These are phyloP conservation scores for Carex arenaria DNA, from an alignment of 202 grass and related monocot species.

Conservation along the genomic window DNA sequence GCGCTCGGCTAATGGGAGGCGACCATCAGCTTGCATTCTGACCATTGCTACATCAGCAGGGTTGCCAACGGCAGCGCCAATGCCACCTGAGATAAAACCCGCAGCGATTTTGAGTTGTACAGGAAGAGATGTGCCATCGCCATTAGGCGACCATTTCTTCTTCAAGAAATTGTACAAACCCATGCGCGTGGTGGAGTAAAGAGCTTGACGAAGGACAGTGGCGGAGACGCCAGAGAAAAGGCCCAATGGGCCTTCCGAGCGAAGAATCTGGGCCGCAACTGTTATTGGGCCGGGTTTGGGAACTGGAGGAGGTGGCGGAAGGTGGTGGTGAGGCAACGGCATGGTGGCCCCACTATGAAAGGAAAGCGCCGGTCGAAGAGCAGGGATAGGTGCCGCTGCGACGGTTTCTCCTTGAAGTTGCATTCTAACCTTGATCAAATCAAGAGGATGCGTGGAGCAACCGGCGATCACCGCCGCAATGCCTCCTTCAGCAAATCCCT, in stretches of 20 bases:
- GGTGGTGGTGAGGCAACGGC: slow-evolving; percentile 29
- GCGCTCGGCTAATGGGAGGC: slow-evolving; percentile 30
- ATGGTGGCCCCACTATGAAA: slow-evolving; percentile 34
- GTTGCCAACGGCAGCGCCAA: slow-evolving; percentile 38
- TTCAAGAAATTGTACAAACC: slow-evolving; percentile 46
- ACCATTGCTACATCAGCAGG: slow-evolving; percentile 50
- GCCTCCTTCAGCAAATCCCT: slow-evolving; percentile 52
- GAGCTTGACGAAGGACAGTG: slow-evolving; percentile 36
- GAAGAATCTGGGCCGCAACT: slow-evolving; percentile 39
- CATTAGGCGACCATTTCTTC: slow-evolving; percentile 41
- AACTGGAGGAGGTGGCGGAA: background rate
- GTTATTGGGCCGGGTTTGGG: slow-evolving; percentile 32
- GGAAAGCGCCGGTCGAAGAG: slow-evolving; percentile 57
- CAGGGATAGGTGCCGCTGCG: background rate
- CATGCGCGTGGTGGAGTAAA: slow-evolving; percentile 53
- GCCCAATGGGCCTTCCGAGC: slow-evolving; percentile 24
- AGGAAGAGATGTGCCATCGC: slow-evolving; percentile 31
- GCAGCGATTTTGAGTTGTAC: slow-evolving; percentile 32
- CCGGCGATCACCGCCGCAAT: slow-evolving; percentile 44
- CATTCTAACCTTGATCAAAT: slow-evolving; percentile 62
- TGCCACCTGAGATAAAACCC: slow-evolving; percentile 33
- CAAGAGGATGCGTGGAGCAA: slow-evolving; percentile 48
- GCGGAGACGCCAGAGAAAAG: slow-evolving; percentile 48
- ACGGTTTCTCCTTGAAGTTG: slow-evolving; percentile 51
- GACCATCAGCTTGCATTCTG: slow-evolving; percentile 48